Conservation (phyloP, 306 rosid genomes). For the Vigna hirtella region DNA sequence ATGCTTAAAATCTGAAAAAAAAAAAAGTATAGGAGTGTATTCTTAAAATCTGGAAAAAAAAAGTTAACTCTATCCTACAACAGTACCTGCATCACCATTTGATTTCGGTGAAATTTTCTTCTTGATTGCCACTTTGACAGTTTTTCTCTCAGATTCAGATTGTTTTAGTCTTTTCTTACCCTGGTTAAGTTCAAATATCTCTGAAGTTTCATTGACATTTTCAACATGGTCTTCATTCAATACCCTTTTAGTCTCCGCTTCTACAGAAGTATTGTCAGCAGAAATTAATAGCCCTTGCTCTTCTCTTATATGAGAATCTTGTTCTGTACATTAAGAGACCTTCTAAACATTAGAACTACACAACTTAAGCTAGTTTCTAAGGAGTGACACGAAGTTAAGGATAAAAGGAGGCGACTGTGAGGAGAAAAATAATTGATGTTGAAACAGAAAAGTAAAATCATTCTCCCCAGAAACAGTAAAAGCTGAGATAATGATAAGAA, state of each 20-base stretch:
- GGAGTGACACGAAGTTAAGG: background rate
- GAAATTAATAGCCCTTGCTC: conserved; percentile 46
- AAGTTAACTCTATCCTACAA: conserved; percentile 28
- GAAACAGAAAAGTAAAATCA: background rate
- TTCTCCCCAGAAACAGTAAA: background rate
- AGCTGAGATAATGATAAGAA: conserved; percentile 24
- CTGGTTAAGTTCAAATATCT: conserved; percentile 45
- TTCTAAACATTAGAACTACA: conserved; percentile 37
- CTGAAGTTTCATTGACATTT: conserved; percentile 49
- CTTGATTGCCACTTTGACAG: conserved; percentile 52
- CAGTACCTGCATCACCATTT: conserved; percentile 63
- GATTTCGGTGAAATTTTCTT: conserved; percentile 57
- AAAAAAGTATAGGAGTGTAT: background rate
- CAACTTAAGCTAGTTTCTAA: conserved; percentile 24
- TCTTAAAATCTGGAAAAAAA: no score
- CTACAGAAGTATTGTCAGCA: conserved; percentile 47
- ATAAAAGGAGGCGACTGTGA: background rate
- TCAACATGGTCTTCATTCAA: conserved; percentile 50
- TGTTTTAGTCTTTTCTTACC: conserved; percentile 60
- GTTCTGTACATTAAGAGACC: conserved; percentile 57
- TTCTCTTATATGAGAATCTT: conserved; percentile 51
- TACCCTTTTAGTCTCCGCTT: conserved; percentile 42
- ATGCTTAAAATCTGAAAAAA: no score
- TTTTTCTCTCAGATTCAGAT: conserved; percentile 45
- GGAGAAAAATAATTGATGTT: background rate